Base-by-base conservation (phyloP, 2,329 filamentous ascomycete species). In the Magnaporthiopsis rhizophila region DNA sequence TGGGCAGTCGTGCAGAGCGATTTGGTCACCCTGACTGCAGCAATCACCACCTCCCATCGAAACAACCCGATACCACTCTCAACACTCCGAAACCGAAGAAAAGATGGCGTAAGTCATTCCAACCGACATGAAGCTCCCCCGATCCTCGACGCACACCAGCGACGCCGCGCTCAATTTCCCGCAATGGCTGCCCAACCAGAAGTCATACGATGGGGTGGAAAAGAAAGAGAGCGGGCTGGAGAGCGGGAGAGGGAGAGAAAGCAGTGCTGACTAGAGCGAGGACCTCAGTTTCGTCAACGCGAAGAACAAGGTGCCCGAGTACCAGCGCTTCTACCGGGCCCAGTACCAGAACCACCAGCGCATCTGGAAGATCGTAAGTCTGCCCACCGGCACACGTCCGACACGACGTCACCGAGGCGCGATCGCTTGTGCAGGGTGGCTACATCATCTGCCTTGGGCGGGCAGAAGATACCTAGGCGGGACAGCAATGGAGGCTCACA, bases 301-400 rank as follows among this genome's bases (percentile, higher is more conserved):
- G 77, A 83, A 85, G 76, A 94, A 94, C 85, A 85, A 83, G 73
- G 90, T 93, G 72, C 89, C 89, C 65, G 72, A 89, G 74, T 83
- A 89, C 80, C 90, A 94, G 83, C 83, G 85, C 73, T 78, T 85
- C 71, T 92, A 91, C 82, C 90, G 92, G 81, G 80, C 83, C 69
- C 87, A 90, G 71, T 89, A 89, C 77, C 86, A 84, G 72, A 78
- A 80, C 68, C 85, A 88, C 76, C 80, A 86, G 70, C 86, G 90
- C 72, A 78, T 91, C 75, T 93, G 90, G 90, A 81, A 85, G 78
- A 92, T 92, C 79, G 90, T 93, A 83, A 76, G 88, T 82, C 58
- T 66, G 45, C 8, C 64, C 8, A 64, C 30, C 58, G 56, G 64
- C 18, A 7, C 6, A 21, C 21, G 5, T 21, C 8, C 18, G 45